phyloP scores from a whole-genome alignment of 768 basidiomycete genomes.

The Fistulinella prunicolor region DNA sequence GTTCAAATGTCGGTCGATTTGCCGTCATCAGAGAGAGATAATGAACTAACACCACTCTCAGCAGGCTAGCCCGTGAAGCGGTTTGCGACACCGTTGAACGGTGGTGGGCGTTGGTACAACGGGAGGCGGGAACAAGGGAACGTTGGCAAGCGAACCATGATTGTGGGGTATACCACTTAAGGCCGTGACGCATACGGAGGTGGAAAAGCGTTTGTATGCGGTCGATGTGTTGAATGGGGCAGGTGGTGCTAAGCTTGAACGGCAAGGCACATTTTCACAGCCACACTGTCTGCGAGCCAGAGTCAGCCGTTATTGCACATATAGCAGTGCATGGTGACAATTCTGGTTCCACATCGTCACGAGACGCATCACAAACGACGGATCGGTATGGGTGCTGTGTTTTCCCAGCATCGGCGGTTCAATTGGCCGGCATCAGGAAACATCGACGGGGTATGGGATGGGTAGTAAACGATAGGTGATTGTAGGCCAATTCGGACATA shows the following conservation, averaged over 20 bases:
- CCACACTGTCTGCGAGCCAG: constrained; percentile 38
- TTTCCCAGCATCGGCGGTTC: constrained; percentile 50
- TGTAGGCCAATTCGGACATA: constrained; percentile 50
- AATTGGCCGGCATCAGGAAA: constrained; percentile 64
- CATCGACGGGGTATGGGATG: constrained; percentile 61
- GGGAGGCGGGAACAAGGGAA: constrained; percentile 38
- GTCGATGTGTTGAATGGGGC: constrained; percentile 21
- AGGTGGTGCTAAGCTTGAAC: constrained; percentile 21
- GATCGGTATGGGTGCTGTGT: constrained; percentile 71
- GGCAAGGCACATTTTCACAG: constrained; percentile 25
- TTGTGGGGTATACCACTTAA: constrained; percentile 43
- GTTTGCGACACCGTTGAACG: constrained; percentile 63
- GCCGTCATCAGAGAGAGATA: constrained; percentile 36
- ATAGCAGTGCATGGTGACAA: constrained; percentile 75
- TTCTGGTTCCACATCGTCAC: constrained; percentile 66
- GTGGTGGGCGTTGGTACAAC: constrained; percentile 42
- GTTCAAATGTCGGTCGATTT: constrained; percentile 61
- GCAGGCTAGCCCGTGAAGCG: constrained; percentile 72
- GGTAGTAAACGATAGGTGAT: constrained; percentile 28
- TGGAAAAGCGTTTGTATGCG: constrained; percentile 29
- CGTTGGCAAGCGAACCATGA: constrained; percentile 47
- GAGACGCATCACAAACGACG: constrained; percentile 66
- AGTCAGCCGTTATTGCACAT: constrained; percentile 57
- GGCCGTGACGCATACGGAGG: constrained; percentile 37
- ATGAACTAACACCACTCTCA: constrained; percentile 41